Conservation (phyloP, 108 stramenopile species). For the Chaetoceros muelleri region DNA sequence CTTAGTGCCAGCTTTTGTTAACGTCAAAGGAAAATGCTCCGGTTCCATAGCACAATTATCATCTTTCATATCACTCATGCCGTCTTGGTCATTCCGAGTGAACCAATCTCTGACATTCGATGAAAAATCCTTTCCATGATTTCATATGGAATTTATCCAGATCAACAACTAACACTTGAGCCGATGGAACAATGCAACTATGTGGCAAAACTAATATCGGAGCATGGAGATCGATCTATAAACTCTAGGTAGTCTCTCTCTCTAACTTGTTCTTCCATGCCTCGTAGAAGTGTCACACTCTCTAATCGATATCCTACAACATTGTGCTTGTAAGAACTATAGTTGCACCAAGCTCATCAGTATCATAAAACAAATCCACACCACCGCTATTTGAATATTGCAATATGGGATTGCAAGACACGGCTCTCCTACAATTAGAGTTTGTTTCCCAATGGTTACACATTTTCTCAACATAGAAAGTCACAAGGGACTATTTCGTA, state of each 20-base stretch:
- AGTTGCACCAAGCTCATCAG: constrained; percentile 23
- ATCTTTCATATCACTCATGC: constrained; percentile 21
- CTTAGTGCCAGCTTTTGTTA: constrained; percentile 14
- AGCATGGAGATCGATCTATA: constrained; percentile 71
- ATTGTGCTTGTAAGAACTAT: constrained; percentile 6
- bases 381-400: constrained; percentile 55
- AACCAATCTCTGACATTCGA: constrained; percentile 51
- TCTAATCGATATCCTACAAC: neutral
- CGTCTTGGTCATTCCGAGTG: constrained; percentile 9
- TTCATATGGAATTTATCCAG: constrained; percentile 56
- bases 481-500: constrained; percentile 74
- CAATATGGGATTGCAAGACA: constrained; percentile 45
- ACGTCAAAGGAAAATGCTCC: constrained; percentile 29
- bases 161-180: constrained; percentile 60
- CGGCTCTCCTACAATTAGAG: neutral
- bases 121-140: constrained; percentile 48
- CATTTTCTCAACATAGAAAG: constrained; percentile 42
- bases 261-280: constrained; percentile 75
- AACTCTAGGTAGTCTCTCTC: constrained; percentile 47
- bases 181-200: constrained; percentile 39
- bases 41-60: constrained; percentile 38
- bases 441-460: constrained; percentile 14
- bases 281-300: constrained; percentile 32
- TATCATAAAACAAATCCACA: constrained; percentile 77
- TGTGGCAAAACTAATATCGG: constrained; percentile 73